Evolutionary conservation across 805 yeast species (phyloP), one percentile per base, ranked within the genome.

Genomic region (Candida ficus): DNA sequence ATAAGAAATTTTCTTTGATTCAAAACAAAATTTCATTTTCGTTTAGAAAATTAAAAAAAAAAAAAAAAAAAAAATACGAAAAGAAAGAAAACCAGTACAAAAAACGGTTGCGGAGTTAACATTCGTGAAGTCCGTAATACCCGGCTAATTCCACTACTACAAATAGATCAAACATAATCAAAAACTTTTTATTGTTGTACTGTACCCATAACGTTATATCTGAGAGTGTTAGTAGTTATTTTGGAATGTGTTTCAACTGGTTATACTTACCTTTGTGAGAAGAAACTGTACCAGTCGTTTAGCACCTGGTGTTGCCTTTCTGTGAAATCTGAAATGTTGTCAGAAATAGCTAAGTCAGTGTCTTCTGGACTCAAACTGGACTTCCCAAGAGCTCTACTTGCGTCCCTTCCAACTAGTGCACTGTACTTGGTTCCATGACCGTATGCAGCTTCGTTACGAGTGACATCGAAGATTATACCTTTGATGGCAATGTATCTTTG

Each of bases 391-490:
- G 91, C 83, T 43, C 93, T 65, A 26, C 86, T 76, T 18, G 86
- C 85, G 50, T 87, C 96, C 47, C 74, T 76, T 5, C 91, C 96
- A 9, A 79, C 85, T 31, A 87, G 69, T 7, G 70, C 76, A 52
- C 78, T 79, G 60, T 87, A 88, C 18, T 81, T 78, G 44, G 77
- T 75, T 0, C 89, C 90, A 3, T 82, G 81, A 0, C 95, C 96
- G 56, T 87, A 87, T 29, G 80, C 80, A 13, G 72, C 75, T 11
- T 58, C 50, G 54, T 86, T 87, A 34, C 65, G 56, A 0, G 85
- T 73, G 9, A 88, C 96, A 53, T 87, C 96, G 58, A 85, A 88
- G 10, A 88, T 76, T 2, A 69, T 70, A 17, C 95, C 93, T 45
- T 80, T 78, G 51, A 87, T 80, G 7, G 79, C 93, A 16, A 87